phyloP scores from a whole-genome alignment of 345 rosid genomes.

The Physaria fendleri region DNA sequence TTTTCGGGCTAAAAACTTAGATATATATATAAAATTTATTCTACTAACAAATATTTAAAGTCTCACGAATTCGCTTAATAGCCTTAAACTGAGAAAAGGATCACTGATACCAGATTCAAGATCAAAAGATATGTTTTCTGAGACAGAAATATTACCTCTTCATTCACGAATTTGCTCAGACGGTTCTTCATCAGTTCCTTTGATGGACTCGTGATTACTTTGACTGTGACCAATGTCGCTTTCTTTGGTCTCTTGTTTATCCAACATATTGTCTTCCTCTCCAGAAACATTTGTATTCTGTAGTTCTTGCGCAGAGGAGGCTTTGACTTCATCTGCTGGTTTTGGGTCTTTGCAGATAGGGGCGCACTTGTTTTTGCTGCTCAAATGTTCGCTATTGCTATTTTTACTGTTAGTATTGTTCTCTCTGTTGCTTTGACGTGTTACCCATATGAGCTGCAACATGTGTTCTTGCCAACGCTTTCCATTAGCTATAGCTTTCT shows the following conservation, averaged over 20 bases:
- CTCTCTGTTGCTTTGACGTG: conserved; percentile 30
- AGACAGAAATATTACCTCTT: conserved; percentile 42
- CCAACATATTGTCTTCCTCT: conserved; percentile 33
- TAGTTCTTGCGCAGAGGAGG: conserved; percentile 28
- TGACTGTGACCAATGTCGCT: neutral
- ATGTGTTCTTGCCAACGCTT: conserved; percentile 74
- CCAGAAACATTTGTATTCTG: conserved; percentile 31
- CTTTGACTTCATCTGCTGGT: conserved; percentile 16
- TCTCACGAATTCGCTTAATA: conserved; percentile 26
- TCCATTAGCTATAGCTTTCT: conserved; percentile 71
- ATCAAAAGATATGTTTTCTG: conserved; percentile 12
- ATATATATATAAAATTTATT: conserved; percentile 22
- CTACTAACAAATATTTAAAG: conserved; percentile 34
- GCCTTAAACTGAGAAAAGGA: conserved; percentile 20
- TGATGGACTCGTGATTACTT: conserved; percentile 14
- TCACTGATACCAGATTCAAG: conserved; percentile 10
- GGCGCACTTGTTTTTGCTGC: conserved; percentile 30
- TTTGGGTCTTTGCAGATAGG: conserved; percentile 16
- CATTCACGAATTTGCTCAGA: conserved; percentile 31
- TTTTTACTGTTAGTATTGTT: conserved; percentile 7
- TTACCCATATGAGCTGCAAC: conserved; percentile 66
- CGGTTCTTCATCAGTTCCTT: conserved; percentile 21
- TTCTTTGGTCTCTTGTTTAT: conserved; percentile 34
- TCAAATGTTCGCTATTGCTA: conserved; percentile 10
- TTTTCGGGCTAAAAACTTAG: neutral